Evolutionary conservation across 2,329 filamentous ascomycete species (phyloP).

Genomic region (Aspergillus transmontanensis): DNA sequence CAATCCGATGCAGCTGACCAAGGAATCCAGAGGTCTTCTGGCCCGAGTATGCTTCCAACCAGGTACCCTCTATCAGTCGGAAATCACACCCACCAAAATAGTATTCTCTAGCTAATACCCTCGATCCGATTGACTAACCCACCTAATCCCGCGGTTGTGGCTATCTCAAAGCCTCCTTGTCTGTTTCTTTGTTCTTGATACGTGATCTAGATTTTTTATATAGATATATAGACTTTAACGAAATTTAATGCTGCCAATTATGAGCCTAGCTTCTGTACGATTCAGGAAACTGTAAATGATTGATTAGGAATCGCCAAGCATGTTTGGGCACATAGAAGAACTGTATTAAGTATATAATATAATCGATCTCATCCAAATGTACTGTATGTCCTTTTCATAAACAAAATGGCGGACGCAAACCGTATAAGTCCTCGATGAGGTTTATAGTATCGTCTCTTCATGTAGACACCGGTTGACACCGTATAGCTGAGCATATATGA

Average conservation of each 20-base stretch:
- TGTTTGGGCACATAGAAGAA: background rate
- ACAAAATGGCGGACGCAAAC: background rate
- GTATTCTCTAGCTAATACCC: background rate
- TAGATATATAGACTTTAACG: conserved; percentile 8
- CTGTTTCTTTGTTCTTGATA: background rate
- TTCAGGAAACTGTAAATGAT: background rate
- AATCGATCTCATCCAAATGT: background rate
- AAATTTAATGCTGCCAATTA: background rate
- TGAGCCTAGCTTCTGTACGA: background rate
- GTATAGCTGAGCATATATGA: background rate
- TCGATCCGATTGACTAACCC: background rate
- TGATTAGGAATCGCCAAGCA: background rate
- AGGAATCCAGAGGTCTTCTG: background rate
- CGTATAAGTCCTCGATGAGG: background rate
- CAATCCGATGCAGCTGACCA: background rate
- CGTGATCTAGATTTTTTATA: background rate
- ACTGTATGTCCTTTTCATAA: background rate
- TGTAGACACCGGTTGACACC: background rate
- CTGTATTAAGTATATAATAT: background rate
- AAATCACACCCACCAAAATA: background rate
- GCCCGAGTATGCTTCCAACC: background rate
- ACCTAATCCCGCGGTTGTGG: background rate
- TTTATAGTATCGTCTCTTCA: conserved; percentile 3
- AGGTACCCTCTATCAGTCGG: background rate
- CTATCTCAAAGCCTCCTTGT: background rate